Base-by-base conservation (phyloP, 495 filamentous ascomycete species). In the Staphylotrichum longicolle region DNA sequence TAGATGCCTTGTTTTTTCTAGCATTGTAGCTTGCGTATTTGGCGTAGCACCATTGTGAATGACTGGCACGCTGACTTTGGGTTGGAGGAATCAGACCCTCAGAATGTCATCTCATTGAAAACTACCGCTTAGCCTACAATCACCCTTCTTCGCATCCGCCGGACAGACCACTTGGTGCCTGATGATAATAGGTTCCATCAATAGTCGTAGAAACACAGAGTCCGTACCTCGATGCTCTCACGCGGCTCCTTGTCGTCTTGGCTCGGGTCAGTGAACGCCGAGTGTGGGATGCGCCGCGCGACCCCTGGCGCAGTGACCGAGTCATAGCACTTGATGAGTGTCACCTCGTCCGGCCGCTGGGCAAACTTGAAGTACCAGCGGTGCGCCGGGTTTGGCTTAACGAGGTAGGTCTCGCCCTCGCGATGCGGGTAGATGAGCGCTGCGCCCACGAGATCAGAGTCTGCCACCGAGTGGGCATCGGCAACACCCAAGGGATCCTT, bases 351-450 rank as follows among this genome's bases (percentile, higher is more conserved):
- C 5, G 86, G 83, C 27, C 77, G 77, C 67, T 87, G 80, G 2
- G 85, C 88, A 53, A 82, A 86, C 83, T 88, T 88, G 73, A 94
- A 96, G 69, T 83, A 85, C 90, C 91, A 96, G 66, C 78, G 74
- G 72, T 91, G 85, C 1, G 57, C 64, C 10, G 74, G 65, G 58
- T 83, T 82, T 40, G 82, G 80, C 60, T 78, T 77, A 37, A 95
- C 89, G 0, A 76, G 79, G 48, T 85, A 85, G 3, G 89, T 93
- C 79, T 91, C 89, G 9, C 91, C 91, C 33, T 75, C 83, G 7
- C 87, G 82, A 54, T 86, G 72, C 3, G 90, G 88, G 73, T 93
- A 93, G 57, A 91, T 81, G 54, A 93, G 86, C 61, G 86, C 77
- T 5, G 91, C 75, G 0, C 77, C 70, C 5, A 93, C 83, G 1